phyloP scores from a whole-genome alignment of 1,139 yeast genomes.

The Citeromyces hawaiiensis region DNA sequence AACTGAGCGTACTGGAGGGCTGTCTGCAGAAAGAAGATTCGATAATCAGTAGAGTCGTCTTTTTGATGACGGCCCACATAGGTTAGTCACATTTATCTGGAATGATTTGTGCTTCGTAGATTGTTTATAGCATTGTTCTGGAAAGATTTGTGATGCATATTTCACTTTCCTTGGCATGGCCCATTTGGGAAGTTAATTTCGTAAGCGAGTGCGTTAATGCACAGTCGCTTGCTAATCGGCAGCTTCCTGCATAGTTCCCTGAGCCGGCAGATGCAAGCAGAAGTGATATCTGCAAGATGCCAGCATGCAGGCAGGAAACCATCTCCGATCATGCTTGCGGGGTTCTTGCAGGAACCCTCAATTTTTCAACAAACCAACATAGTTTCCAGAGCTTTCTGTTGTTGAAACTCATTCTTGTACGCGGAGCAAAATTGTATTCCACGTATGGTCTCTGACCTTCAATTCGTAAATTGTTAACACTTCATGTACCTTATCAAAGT shows the following conservation, averaged over 20 bases:
- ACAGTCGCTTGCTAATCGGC: neutral
- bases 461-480: too few relatives aligned
- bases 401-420: too few relatives aligned
- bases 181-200: neutral
- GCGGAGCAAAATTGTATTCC: too few relatives aligned
- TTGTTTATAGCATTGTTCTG: too few relatives aligned
- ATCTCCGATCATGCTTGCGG: neutral
- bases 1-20: neutral
- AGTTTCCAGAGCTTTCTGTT: too few relatives aligned
- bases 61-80: conserved; percentile 1
- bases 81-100: too few relatives aligned
- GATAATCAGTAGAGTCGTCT: neutral
- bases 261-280: neutral
- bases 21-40: conserved; percentile 1
- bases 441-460: too few relatives aligned
- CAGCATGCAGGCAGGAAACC: neutral
- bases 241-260: neutral
- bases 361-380: too few relatives aligned
- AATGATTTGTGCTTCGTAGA: too few relatives aligned
- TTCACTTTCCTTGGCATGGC: too few relatives aligned
- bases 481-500: neutral
- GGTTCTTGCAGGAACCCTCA: neutral
- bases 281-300: neutral
- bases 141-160: too few relatives aligned
- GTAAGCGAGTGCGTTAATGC: conserved; percentile 1